phyloP scores from a whole-genome alignment of 2,329 filamentous ascomycete species.

The Ophiosphaerella herpotricha region DNA sequence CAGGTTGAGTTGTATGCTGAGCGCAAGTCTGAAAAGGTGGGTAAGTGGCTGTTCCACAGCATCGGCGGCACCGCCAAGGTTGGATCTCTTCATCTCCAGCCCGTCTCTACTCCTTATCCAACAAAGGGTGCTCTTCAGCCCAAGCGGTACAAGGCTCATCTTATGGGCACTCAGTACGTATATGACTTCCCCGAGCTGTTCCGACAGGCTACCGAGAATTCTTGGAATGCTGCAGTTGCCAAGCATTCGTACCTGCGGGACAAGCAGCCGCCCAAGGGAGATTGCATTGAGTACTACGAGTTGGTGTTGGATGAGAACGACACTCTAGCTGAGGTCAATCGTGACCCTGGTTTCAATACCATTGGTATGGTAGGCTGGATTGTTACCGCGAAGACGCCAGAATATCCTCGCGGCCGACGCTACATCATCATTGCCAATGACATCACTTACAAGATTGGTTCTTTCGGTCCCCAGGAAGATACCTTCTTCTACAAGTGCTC shows the following conservation, averaged over 20 bases:
- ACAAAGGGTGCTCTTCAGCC: slow-evolving; percentile 99
- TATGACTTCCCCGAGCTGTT: slow-evolving; percentile 99
- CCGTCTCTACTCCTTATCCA: slow-evolving; percentile 89
- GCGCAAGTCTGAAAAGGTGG: slow-evolving; percentile 93
- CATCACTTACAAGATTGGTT: slow-evolving; percentile 98
- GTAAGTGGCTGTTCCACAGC: slow-evolving; percentile 96
- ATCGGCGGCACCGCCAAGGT: slow-evolving; percentile 95
- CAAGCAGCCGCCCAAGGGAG: slow-evolving; percentile 81
- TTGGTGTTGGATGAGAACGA: slow-evolving; percentile 94
- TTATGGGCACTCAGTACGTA: slow-evolving; percentile 99
- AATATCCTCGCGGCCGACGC: slow-evolving; percentile 88
- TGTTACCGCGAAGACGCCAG: slow-evolving; percentile 89
- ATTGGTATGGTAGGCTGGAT: slow-evolving; percentile 99
- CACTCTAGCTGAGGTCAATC: slow-evolving; percentile 87
- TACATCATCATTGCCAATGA: slow-evolving; percentile 99
- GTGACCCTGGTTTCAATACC: slow-evolving; percentile 91
- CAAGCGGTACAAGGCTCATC: slow-evolving; percentile 98
- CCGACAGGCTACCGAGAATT: slow-evolving; percentile 96
- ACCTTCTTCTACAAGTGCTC: slow-evolving; percentile 99
- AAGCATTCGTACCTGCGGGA: slow-evolving; percentile 74
- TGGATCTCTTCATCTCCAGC: slow-evolving; percentile 89
- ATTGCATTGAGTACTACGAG: slow-evolving; percentile 93
- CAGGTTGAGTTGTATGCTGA: slow-evolving; percentile 98
- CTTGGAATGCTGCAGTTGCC: slow-evolving; percentile 77
- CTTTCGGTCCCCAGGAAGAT: slow-evolving; percentile 94